phyloP scores from a whole-genome alignment of 2,329 filamentous ascomycete genomes.

The Calonectria ilicicola region DNA sequence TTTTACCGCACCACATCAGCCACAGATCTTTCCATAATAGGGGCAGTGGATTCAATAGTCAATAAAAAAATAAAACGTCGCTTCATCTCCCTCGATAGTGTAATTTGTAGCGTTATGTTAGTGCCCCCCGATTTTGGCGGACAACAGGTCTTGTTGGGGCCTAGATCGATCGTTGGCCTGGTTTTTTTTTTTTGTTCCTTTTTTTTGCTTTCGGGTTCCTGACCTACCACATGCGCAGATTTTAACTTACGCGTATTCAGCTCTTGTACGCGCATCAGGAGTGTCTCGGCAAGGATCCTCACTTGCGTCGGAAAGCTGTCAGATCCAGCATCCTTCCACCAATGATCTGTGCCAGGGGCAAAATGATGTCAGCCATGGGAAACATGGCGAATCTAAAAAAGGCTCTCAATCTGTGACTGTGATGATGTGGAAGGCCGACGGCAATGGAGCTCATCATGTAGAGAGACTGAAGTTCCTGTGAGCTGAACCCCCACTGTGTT shows the following conservation, averaged over 20 bases:
- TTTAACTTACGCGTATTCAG: constrained; percentile 8
- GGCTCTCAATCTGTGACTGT: not conserved
- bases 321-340: not conserved
- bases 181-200: no score
- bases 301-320: not conserved
- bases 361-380: constrained; percentile 6
- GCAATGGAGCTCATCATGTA: not conserved
- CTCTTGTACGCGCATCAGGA: not conserved
- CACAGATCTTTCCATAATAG: not conserved
- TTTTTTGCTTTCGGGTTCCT: constrained; percentile 1
- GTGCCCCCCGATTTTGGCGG: not conserved
- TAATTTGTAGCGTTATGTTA: not conserved
- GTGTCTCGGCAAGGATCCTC: not conserved
- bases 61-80: not conserved
- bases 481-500: not conserved
- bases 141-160: not conserved
- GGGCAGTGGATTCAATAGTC: constrained; percentile 2
- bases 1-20: no score
- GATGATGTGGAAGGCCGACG: not conserved
- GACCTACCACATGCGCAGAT: not conserved
- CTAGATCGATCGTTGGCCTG: not conserved
- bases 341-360: not conserved
- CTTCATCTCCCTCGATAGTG: not conserved
- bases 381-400: constrained; percentile 2
- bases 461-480: not conserved